Conservation (phyloP, 768 basidiomycete genomes). For the Pleurotus salmoneostramineus region DNA sequence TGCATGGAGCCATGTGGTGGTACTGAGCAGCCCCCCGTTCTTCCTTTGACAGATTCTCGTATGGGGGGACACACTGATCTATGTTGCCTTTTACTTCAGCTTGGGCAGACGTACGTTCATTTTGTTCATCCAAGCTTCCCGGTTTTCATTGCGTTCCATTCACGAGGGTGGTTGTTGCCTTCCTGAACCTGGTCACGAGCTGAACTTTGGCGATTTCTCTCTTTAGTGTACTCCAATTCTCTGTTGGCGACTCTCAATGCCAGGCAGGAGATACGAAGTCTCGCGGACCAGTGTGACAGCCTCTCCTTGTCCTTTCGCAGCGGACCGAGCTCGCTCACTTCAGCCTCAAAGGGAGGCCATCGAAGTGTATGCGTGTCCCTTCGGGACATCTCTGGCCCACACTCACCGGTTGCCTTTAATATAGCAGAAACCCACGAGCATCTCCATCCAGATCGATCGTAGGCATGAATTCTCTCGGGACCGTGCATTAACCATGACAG, state of each 20-base stretch:
- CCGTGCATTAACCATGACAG: slow-evolving; percentile 3
- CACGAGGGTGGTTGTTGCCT: too few relatives aligned
- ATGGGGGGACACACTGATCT: slow-evolving; percentile 21
- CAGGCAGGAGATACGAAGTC: slow-evolving; percentile 34
- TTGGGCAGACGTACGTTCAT: slow-evolving; percentile 9
- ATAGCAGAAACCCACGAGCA: slow-evolving; percentile 36
- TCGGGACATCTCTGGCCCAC: too few relatives aligned
- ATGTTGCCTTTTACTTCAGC: slow-evolving; percentile 16
- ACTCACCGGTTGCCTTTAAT: neutral
- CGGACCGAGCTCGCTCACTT: slow-evolving; percentile 6
- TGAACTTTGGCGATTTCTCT: neutral
- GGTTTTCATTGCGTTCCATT: neutral
- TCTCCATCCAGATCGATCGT: slow-evolving; percentile 65
- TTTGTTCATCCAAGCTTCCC: neutral
- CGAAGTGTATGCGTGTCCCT: too few relatives aligned
- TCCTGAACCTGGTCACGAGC: too few relatives aligned
- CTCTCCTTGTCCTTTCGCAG: slow-evolving; percentile 41
- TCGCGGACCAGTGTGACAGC: slow-evolving; percentile 42
- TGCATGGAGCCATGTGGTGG: neutral
- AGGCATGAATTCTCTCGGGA: slow-evolving; percentile 48
- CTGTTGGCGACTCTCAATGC: slow-evolving; percentile 27
- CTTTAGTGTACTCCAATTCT: slow-evolving; percentile 26
- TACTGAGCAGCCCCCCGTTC: neutral
- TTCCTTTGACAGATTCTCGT: slow-evolving; percentile 16
- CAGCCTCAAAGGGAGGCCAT: slow-evolving; percentile 9